Evolutionary conservation across 1,139 yeast species (phyloP).

Genomic region (Suhomyces coccinellae): DNA sequence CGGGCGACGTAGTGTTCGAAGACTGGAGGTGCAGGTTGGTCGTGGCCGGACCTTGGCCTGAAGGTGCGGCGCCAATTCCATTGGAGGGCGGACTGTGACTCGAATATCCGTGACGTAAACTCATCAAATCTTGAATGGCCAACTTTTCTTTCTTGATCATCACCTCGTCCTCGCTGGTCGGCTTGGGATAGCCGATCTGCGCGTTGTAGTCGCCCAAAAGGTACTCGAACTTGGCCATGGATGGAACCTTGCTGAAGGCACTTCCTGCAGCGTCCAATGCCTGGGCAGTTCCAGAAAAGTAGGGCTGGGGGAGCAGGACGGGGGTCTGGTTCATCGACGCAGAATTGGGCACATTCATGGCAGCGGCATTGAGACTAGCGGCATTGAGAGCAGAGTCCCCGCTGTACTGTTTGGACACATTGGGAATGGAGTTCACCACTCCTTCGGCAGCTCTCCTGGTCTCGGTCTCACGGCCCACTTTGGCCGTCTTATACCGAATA

Average conservation of each 20-base stretch:
- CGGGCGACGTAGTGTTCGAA: not conserved
- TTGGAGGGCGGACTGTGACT: not conserved
- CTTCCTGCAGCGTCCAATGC: conserved; percentile 9
- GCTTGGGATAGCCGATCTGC: conserved; percentile 9
- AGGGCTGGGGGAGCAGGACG: conserved; percentile 4
- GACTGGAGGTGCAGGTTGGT: not conserved
- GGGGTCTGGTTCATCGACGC: too few species aligned
- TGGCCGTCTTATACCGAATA: conserved; percentile 39
- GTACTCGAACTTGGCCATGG: conserved; percentile 32
- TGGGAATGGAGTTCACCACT: conserved; percentile 7
- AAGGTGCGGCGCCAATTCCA: too few species aligned
- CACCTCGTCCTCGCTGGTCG: conserved; percentile 25
- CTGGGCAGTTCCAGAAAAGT: conserved; percentile 10
- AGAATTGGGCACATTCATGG: too few species aligned
- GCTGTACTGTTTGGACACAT: conserved; percentile 1
- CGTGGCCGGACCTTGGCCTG: too few species aligned
- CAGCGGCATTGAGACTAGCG: too few species aligned
- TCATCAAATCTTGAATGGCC: conserved; percentile 40
- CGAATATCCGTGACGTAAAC: conserved; percentile 16
- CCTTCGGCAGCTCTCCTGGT: conserved; percentile 12
- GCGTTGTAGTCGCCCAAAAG: conserved; percentile 27
- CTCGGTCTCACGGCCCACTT: conserved; percentile 9
- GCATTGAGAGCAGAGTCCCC: not conserved
- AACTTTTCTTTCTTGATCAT: conserved; percentile 36
- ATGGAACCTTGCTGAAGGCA: conserved; percentile 26